Base-by-base conservation (phyloP, 345 rosid species). In the Crucihimalaya himalaica region DNA sequence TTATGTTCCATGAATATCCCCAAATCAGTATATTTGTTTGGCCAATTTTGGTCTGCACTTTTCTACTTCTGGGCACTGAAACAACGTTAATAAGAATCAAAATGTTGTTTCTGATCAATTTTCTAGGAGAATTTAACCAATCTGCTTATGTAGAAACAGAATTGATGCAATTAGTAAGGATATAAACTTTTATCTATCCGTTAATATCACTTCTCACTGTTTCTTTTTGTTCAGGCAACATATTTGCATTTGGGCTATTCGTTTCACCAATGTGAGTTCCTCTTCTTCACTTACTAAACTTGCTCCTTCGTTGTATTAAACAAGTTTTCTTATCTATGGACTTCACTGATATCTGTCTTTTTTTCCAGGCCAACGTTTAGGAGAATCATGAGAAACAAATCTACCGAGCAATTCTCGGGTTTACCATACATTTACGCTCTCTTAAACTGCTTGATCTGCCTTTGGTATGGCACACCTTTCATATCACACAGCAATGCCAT, bases 321-420 rank as follows among this genome's bases (percentile, higher is more conserved):
- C 37, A 25, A 15, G 34, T 31, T 27, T 58, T 57, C 8, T 48
- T 57, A n/a, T 42, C 12, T 34, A 11, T 47, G 59, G 31, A 71
- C 31, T 23, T 25, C 0, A 31, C 28, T 54, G 4, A 67, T 66
- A 52, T 18, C 21, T 55, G 25, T 46, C 34, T 74, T n/a, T 77
- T 42, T 40, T 55, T 62, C 29, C 86, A 93, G 98, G 81, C 89
- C 97, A 34, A 90, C 96, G 5, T 93, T 89, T 83, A 83, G 83
- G 79, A 87, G 98, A 82, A 88, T 93, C 25, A 70, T 90, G 82
- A 85, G 93, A 81, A 93, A 89, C 79, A 75, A 21, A 43, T 80
- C 98, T 0, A 93, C 89, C 0, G 94, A 90, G 72, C 85, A 85
- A 55, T 93, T 93, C 81, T 93, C 97, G 0, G 97, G 90, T 70